A percentile compares a stretch with the other conserved stretches of the same genome.
phyloP scores from a whole-genome alignment of 306 rosid genomes.

The Heteromeles arbutifolia region DNA sequence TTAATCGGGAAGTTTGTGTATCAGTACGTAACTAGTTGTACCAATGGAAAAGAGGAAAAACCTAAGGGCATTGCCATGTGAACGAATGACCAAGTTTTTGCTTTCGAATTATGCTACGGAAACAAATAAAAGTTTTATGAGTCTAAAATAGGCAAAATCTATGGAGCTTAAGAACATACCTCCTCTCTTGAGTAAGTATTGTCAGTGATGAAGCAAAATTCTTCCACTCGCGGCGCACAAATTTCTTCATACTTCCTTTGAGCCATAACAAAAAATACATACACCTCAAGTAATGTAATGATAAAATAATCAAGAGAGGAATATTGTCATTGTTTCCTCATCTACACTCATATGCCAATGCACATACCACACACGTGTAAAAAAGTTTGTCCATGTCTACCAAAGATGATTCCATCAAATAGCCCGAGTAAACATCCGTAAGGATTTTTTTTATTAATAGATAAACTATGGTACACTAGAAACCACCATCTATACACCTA shows the following conservation, averaged over 20 bases:
- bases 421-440: background rate
- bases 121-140: background rate
- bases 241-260: slow-evolving; percentile 86
- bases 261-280: slow-evolving; percentile 26
- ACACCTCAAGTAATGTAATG: background rate
- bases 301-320: background rate
- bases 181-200: slow-evolving; percentile 66
- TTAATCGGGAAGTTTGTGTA: slow-evolving; percentile 5
- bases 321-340: background rate
- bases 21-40: slow-evolving; percentile 6
- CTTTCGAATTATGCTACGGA: background rate
- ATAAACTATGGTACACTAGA: background rate
- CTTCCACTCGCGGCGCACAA: slow-evolving; percentile 70
- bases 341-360: background rate
- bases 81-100: background rate
- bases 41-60: background rate
- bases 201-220: slow-evolving; percentile 82
- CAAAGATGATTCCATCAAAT: background rate
- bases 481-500: slow-evolving; percentile 10
- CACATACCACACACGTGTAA: background rate
- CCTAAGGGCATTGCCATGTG: background rate
- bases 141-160: background rate
- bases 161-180: slow-evolving; percentile 26
- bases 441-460: background rate
- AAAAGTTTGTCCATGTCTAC: background rate